Conservation (phyloP, 1,284 basidiomycete species). For the Sphaerobolus stellatus region DNA sequence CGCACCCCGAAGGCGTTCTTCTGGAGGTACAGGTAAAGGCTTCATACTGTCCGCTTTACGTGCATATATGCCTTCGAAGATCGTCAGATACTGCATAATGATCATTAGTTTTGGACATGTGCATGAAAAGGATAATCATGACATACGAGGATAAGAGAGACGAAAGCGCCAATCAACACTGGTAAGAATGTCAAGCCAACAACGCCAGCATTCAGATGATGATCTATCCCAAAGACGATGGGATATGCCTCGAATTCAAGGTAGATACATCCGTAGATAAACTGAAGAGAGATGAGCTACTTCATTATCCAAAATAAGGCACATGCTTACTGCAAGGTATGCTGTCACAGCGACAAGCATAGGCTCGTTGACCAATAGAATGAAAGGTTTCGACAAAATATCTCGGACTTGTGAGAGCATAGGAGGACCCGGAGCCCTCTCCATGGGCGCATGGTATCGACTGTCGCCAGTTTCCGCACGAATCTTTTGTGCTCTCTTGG, state of each 20-base stretch:
- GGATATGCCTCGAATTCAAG: conserved; percentile 45
- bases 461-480: conserved; percentile 64
- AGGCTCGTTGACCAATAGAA: conserved; percentile 71
- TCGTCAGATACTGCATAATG: conserved; percentile 19
- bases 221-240: conserved; percentile 41
- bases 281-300: conserved; percentile 6
- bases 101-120: neutral
- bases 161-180: conserved; percentile 39
- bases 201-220: conserved; percentile 41
- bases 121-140: neutral
- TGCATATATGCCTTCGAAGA: conserved; percentile 27
- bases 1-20: conserved; percentile 29
- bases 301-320: neutral
- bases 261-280: conserved; percentile 28
- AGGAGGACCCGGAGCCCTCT: conserved; percentile 22
- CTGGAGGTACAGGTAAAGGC: conserved; percentile 25
- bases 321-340: conserved; percentile 42
- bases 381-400: conserved; percentile 58
- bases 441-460: conserved; percentile 51
- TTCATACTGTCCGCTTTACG: conserved; percentile 12
- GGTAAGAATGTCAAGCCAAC: conserved; percentile 42
- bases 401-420: conserved; percentile 41
- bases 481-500: conserved; percentile 43
- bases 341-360: conserved; percentile 72
- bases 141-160: conserved; percentile 16